phyloP scores from a whole-genome alignment of 176 grass and related monocot genomes.

The Ensete ventricosum region DNA sequence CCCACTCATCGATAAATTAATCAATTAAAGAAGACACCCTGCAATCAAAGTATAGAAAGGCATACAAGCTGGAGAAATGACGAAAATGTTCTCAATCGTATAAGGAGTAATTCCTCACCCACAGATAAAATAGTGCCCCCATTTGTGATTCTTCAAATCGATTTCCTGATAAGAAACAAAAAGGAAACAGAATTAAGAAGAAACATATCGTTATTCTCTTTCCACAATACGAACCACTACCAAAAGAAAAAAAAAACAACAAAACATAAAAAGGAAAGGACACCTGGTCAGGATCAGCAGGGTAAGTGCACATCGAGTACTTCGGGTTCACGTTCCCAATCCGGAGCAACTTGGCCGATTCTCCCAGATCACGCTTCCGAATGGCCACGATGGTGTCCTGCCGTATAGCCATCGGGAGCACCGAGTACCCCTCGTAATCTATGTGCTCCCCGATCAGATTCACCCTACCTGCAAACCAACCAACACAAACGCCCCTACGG shows the following conservation, averaged over 20 bases:
- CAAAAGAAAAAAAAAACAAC: neutral
- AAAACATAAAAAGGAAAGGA: neutral
- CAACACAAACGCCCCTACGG: neutral
- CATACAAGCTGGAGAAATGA: slow-evolving; percentile 1
- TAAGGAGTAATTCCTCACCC: slow-evolving; percentile 45
- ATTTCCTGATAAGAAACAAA: slow-evolving; percentile 47
- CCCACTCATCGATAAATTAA: neutral
- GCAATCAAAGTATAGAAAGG: slow-evolving; percentile 4
- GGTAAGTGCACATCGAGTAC: slow-evolving; percentile 71
- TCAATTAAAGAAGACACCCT: neutral
- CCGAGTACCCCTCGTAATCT: slow-evolving; percentile 93
- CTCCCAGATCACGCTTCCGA: slow-evolving; percentile 33
- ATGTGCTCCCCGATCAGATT: slow-evolving; percentile 98
- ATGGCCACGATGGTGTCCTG: slow-evolving; percentile 97
- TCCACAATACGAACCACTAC: neutral
- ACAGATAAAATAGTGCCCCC: slow-evolving; percentile 97
- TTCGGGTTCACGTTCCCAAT: slow-evolving; percentile 84
- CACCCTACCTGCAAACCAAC: slow-evolving; percentile 54
- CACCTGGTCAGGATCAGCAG: slow-evolving; percentile 77
- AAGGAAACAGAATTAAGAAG: neutral
- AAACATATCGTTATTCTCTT: neutral
- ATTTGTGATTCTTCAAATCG: slow-evolving; percentile 90
- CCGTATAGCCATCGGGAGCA: slow-evolving; percentile 96
- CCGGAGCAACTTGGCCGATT: slow-evolving; percentile 33
- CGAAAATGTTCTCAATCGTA: neutral